Evolutionary conservation across 2,329 filamentous ascomycete genomes (phyloP).

Genomic region (Hypoxylon sp.): DNA sequence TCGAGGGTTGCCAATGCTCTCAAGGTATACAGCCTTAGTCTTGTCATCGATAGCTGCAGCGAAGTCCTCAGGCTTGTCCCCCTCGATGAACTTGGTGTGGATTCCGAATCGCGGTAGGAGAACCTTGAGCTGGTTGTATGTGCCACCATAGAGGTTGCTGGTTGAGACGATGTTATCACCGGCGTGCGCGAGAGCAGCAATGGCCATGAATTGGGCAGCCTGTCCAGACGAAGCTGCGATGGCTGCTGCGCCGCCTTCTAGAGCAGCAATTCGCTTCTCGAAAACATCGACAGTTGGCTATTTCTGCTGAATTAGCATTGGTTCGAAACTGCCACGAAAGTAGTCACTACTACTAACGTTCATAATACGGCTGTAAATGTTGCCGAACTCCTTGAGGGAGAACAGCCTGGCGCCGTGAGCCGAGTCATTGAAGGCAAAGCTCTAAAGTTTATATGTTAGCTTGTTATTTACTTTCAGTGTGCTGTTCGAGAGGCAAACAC

Average conservation of each 20-base stretch:
- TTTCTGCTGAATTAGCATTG: constrained; percentile 12
- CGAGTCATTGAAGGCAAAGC: constrained; percentile 94
- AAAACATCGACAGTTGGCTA: constrained; percentile 95
- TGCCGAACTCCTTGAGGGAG: constrained; percentile 95
- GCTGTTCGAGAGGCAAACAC: constrained; percentile 27
- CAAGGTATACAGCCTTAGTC: constrained; percentile 92
- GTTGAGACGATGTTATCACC: constrained; percentile 96
- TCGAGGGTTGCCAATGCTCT: constrained; percentile 93
- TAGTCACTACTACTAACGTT: constrained; percentile 74
- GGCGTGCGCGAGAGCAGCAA: constrained; percentile 84
- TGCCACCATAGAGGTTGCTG: constrained; percentile 92
- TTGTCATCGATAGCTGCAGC: constrained; percentile 88
- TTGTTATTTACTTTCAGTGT: background rate
- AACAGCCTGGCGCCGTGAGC: constrained; percentile 96
- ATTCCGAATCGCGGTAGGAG: constrained; percentile 90
- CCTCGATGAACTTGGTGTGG: constrained; percentile 86
- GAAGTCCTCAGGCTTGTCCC: constrained; percentile 85
- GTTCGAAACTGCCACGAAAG: background rate
- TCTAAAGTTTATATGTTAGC: constrained; percentile 64
- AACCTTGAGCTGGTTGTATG: constrained; percentile 98
- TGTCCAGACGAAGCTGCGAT: constrained; percentile 90
- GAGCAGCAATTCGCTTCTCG: constrained; percentile 94
- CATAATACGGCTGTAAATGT: constrained; percentile 98
- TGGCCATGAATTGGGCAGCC: constrained; percentile 91
- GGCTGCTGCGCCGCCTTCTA: constrained; percentile 91